Conservation (phyloP, 805 yeast genomes). For the Zygosaccharomyces bailii region DNA sequence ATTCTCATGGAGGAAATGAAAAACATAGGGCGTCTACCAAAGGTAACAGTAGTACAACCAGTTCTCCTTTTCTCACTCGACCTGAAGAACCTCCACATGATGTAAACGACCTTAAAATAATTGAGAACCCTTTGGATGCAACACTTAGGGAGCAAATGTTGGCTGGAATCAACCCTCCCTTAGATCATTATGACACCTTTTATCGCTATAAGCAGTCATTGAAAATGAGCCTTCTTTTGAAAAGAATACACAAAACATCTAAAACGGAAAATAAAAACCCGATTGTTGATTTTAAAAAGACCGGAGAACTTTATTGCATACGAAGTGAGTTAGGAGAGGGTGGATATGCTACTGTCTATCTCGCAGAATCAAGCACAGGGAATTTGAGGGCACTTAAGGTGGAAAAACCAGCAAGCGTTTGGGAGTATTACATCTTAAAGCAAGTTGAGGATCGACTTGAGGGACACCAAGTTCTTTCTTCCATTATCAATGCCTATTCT, state of each 20-base stretch:
- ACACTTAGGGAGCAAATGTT: conserved; percentile 41
- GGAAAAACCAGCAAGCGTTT: conserved; percentile 62
- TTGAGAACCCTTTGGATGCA: conserved; percentile 46
- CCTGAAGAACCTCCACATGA: conserved; percentile 19
- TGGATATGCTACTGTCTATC: conserved; percentile 74
- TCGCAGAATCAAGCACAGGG: conserved; percentile 61
- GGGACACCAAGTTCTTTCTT: conserved; percentile 28
- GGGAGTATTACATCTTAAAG: conserved; percentile 78
- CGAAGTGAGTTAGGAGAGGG: conserved; percentile 64
- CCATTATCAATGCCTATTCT: conserved; percentile 50
- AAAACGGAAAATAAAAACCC: conserved; percentile 37
- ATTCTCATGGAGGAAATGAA: conserved; percentile 12
- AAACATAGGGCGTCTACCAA: conserved; percentile 14
- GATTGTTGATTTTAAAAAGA: conserved; percentile 35
- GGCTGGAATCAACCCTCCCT: conserved; percentile 38
- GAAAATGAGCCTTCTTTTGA: conserved; percentile 37
- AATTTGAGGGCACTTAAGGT: conserved; percentile 64
- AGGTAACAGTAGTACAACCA: conserved; percentile 16
- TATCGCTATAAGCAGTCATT: conserved; percentile 32
- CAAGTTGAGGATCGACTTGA: conserved; percentile 48
- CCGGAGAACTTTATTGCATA: conserved; percentile 37
- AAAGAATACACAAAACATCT: conserved; percentile 41
- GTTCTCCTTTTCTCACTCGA: conserved; percentile 35
- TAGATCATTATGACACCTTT: conserved; percentile 34
- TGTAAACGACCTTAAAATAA: too few relatives aligned